These are phyloP conservation scores for Plantago ovata DNA, from an alignment of 257 asterid species.

Conservation along the genomic window DNA sequence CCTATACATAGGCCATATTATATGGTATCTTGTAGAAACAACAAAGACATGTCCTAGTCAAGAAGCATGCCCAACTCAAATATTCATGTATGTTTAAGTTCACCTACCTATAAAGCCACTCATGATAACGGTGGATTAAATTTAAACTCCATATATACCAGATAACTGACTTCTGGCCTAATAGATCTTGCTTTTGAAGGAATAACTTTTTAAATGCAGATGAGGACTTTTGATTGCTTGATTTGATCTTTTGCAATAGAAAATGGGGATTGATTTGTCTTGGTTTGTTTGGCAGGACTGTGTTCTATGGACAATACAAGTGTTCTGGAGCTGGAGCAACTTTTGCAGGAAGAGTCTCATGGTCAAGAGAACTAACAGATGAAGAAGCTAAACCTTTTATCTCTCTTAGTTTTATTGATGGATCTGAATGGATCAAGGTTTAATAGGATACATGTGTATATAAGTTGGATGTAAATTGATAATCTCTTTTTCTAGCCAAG, in stretches of 20 bases:
- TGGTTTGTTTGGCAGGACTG: conserved; percentile 59
- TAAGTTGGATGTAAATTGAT: conserved; percentile 3
- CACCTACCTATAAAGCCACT: conserved; percentile 1
- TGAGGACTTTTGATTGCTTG: neutral
- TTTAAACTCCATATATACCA: too few species aligned
- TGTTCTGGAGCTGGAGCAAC: conserved; percentile 86
- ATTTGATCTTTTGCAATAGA: neutral
- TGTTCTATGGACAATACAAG: conserved; percentile 90
- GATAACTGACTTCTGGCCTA: neutral
- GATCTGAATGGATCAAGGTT: conserved; percentile 77
- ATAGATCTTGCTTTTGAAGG: neutral
- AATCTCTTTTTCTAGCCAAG: neutral
- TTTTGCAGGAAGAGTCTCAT: conserved; percentile 90
- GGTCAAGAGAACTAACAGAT: conserved; percentile 87
- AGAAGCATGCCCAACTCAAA: neutral
- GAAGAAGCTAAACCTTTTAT: conserved; percentile 94
- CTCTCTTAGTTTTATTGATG: conserved; percentile 79
- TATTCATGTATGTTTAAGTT: neutral
- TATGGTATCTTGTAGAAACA: neutral
- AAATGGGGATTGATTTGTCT: neutral
- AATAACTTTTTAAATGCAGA: neutral
- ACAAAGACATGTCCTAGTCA: neutral
- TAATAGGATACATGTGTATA: conserved; percentile 12
- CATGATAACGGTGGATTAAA: too few species aligned
- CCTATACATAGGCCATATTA: neutral